Base-by-base conservation (phyloP, 208 protist genomes). In the Phytomonas sp. region DNA sequence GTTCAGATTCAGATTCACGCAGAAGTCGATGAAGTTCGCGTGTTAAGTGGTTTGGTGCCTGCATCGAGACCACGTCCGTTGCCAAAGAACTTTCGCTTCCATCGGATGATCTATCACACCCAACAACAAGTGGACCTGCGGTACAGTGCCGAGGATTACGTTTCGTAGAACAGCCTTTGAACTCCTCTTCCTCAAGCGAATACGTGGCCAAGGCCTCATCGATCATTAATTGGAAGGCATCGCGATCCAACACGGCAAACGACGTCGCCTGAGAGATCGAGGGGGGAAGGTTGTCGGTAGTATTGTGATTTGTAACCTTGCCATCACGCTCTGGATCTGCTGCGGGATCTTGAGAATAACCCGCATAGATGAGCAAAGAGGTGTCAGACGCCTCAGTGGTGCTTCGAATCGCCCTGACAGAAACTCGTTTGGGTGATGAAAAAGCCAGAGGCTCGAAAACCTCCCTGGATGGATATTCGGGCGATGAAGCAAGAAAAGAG, bases 211-310 rank as follows among this genome's bases (percentile, higher is more conserved):
- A 36, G 0, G 75, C 78, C 28, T 71, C 67, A 0, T 32, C 31
- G 32, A 82, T 70, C 11, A 78, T 67, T 36, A 64, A n/a, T 72
- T 82, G 67, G 15, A 82, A 71, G 1, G 70, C 72, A 15, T 23
- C n/a, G 0, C 34, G 28, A 37, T 82, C 67, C 6, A 59, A 67
- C 30, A 82, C 78, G 26, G 56, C 67, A 31, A 64, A 82, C 20
- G 71, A 75, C 3, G 62, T n/a, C 8, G 74, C 32, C 8, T 63
- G n/a, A 60, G 43, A 23, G 3, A 20, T 26, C 17, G 28, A n/a
- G 20, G 60, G 30, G 6, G 28, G 33, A 56, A 46, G 17, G 40
- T 51, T 51, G 13, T 3, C 40, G 9, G 40, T 15, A 17, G 40
- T 6, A 51, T 20, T 2, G 13, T 51, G 7, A 51, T 51, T 51